Base-by-base conservation (phyloP, 768 basidiomycete species). In the Naganishia vishniacii region DNA sequence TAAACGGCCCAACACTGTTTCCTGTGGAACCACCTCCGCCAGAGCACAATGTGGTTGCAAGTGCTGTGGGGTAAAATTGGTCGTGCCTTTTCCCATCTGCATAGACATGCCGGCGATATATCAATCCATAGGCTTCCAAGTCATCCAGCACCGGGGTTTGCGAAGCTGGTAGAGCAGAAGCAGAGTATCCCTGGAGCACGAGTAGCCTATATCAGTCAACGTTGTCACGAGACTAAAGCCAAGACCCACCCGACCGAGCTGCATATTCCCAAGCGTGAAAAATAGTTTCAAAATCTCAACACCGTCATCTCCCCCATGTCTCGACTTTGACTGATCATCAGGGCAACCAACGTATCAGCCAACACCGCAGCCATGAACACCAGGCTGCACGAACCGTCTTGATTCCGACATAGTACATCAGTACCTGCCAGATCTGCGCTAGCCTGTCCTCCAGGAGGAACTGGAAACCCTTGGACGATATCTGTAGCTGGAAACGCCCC, bases 241-340 rank as follows among this genome's bases (percentile, higher is more conserved):
- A 41, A 41, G 37, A 77, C 83, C 75, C 72, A 91, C 92, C 69
- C 86, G 82, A 48, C 92, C 92, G 6, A 98, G 84, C 73, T 95
- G 91, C 85, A 93, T 92, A 3, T 89, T 95, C 1, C 92, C 92
- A 65, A 99, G 81, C 88, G 97, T 95, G 81, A 98, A 92, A 51
- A 97, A 81, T 78, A 98, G 92, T 68, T 88, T 87, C 61, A 98
- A 81, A 9, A 95, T 88, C 74, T 94, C 90, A 9, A 97, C 90
- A 0, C 93, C 81, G 77, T 94, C 93, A 85, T 92, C 90, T 72
- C 86, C 83, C 62, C 89, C 83, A 79, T 89, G 86, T 88, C 91
- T 46, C 28, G 73, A 32, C 46, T 71, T 67, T 59, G 65, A 61
- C 65, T 66, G 40, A 15, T n/a, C 8, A 26, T 41, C 18, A 37